Evolutionary conservation across 169 alveolate species (phyloP).

Genomic region (Plasmodium fragile): DNA sequence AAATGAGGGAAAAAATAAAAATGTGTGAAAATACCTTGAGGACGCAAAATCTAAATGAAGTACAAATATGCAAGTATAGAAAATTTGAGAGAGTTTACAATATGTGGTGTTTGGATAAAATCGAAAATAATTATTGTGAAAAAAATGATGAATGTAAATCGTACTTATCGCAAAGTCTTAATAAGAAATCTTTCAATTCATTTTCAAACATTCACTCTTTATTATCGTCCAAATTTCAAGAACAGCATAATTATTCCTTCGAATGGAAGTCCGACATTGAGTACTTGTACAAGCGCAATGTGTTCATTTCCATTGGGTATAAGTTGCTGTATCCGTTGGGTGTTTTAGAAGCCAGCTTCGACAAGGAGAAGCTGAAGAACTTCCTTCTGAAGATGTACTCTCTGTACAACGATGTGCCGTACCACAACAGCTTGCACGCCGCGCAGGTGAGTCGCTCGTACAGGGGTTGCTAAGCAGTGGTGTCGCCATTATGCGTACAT

Average conservation of each 20-base stretch:
- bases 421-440: slow-evolving; percentile 64
- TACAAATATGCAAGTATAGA: slow-evolving; percentile 44
- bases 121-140: neutral
- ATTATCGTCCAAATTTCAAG: slow-evolving; percentile 60
- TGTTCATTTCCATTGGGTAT: slow-evolving; percentile 60
- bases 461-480: too few species aligned
- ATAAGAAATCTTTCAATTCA: slow-evolving; percentile 28
- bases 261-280: slow-evolving; percentile 64
- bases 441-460: slow-evolving; percentile 23
- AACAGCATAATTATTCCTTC: slow-evolving; percentile 24
- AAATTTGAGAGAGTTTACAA: slow-evolving; percentile 71
- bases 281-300: slow-evolving; percentile 40
- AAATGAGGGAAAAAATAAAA: slow-evolving; percentile 65
- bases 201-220: slow-evolving; percentile 55
- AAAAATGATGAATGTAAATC: slow-evolving; percentile 13
- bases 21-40: slow-evolving; percentile 56
- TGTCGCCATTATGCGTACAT: too few species aligned
- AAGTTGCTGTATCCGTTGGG: slow-evolving; percentile 51
- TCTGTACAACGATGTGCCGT: slow-evolving; percentile 45
- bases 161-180: slow-evolving; percentile 16
- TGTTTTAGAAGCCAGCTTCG: slow-evolving; percentile 35
- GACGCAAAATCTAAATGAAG: slow-evolving; percentile 67
- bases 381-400: slow-evolving; percentile 44
- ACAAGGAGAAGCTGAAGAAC: slow-evolving; percentile 38
- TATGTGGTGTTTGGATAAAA: slow-evolving; percentile 73